Conservation (phyloP, 495 filamentous ascomycete species). For the Staphylotrichum longicolle region DNA sequence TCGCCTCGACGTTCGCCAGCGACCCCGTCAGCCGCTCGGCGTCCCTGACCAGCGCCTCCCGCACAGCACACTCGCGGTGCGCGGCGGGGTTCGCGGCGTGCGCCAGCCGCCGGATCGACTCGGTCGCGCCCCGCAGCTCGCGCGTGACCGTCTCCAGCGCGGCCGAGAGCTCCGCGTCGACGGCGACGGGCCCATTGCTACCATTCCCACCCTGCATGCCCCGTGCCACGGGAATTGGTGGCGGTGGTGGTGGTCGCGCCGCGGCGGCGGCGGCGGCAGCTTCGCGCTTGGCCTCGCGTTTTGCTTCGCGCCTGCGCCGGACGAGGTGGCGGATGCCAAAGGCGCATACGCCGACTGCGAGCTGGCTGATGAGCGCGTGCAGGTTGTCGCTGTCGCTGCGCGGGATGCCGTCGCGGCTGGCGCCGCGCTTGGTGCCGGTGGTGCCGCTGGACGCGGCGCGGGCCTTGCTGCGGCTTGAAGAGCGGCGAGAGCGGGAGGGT, state of each 20-base stretch:
- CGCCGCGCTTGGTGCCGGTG: constrained; percentile 10
- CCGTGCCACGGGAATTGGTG: too few relatives aligned
- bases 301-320: constrained; percentile 22
- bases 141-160: constrained; percentile 25
- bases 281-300: neutral
- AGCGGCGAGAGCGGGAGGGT: constrained; percentile 3
- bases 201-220: too few relatives aligned
- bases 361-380: constrained; percentile 29
- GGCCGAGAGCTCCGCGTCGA: constrained; percentile 22
- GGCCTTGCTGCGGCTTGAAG: constrained; percentile 7
- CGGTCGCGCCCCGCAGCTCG: constrained; percentile 25
- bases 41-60: constrained; percentile 22
- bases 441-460: constrained; percentile 3
- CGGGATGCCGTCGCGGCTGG: neutral
- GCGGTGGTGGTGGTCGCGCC: too few relatives aligned
- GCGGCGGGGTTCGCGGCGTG: neutral
- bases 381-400: constrained; percentile 25
- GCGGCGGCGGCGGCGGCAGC: constrained; percentile 6
- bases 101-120: constrained; percentile 22
- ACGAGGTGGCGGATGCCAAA: constrained; percentile 29
- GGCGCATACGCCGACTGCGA: constrained; percentile 28
- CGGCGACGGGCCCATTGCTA: neutral
- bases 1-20: constrained; percentile 23
- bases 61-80: constrained; percentile 26
- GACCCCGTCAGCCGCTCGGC: constrained; percentile 24